phyloP scores from a whole-genome alignment of 2,329 filamentous ascomycete species.

The Arthrobotrys conoides region DNA sequence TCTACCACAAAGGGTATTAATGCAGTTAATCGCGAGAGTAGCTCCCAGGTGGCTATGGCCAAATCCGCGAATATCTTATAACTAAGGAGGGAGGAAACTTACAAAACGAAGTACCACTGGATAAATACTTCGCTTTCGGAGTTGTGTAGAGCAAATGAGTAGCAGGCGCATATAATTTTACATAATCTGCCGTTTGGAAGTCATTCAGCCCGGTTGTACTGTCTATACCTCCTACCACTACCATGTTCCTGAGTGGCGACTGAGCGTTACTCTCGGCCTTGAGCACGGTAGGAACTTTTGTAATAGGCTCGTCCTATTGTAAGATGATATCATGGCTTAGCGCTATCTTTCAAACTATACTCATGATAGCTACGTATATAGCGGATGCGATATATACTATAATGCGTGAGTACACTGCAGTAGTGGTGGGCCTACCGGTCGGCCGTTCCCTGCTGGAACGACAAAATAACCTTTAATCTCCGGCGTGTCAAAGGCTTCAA shows the following conservation, averaged over 20 bases:
- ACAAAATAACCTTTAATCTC: background rate
- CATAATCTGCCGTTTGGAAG: background rate
- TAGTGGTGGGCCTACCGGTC: background rate
- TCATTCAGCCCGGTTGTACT: background rate
- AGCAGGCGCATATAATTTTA: slow-evolving; percentile 16
- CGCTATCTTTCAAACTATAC: no score
- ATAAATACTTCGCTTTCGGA: background rate
- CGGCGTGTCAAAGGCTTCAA: background rate
- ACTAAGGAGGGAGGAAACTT: no score
- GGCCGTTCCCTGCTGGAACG: background rate
- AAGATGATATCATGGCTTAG: background rate
- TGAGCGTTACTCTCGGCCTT: background rate
- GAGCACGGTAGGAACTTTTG: background rate
- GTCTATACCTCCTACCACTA: slow-evolving; percentile 1
- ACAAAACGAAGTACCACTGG: background rate
- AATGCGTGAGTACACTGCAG: background rate
- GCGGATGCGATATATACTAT: no score
- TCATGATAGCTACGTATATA: no score
- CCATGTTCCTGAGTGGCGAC: background rate
- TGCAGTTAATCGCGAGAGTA: no score
- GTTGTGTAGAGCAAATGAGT: background rate
- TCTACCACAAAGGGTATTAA: no score
- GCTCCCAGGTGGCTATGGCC: no score
- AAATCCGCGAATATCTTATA: no score
- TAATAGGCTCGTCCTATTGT: background rate